Evolutionary conservation across 495 filamentous ascomycete genomes (phyloP), one percentile per base, ranked within the genome.

Genomic region (Penicillium mononematosum): DNA sequence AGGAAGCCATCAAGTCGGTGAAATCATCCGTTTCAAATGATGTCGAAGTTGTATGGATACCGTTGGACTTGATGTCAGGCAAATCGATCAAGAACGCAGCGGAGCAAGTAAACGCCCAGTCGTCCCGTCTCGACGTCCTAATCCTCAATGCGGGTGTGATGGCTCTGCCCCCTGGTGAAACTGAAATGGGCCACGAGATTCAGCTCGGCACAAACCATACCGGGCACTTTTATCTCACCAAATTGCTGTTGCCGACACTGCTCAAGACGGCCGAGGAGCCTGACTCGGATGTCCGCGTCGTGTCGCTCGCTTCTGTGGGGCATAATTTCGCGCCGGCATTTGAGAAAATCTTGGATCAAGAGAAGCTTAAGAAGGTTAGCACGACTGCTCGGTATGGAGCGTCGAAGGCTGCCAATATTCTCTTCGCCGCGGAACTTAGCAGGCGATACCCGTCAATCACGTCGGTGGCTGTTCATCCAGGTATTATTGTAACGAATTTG

Each of bases 81-180:
- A 55, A 63, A 32, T 80, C 73, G 43, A 80, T 85, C 10, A 71
- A 79, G n/a, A 67, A 71, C 24, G 83, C 84, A 3, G 80, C 78
- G 20, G 65, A 70, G 53, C 64, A 48, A 76, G 85, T 73, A 64
- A 73, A 39, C 29, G 67, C 46, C 67, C 58, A 73, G 42, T 81
- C 83, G 34, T 60, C 77, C 43, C 70, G 82, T 36, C 76, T 90
- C 39, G 83, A 89, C 66, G 80, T 87, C 25, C 62, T 89, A 4
- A 82, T 89, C 67, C 86, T 73, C 29, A 76, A 76, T 46, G 85
- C 87, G 12, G 87, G 81, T 5, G 78, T 88, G 51, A 88, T 89
- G 86, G 72, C 75, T 27, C 45, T 78, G 34, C 71, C 73, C 62
- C 63, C 66, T 50, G 66, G 68, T 8, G 61, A 64, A 52, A 81